These are phyloP conservation scores for Penicillium lagena DNA, from an alignment of 495 filamentous ascomycete genomes.

Conservation along the genomic window DNA sequence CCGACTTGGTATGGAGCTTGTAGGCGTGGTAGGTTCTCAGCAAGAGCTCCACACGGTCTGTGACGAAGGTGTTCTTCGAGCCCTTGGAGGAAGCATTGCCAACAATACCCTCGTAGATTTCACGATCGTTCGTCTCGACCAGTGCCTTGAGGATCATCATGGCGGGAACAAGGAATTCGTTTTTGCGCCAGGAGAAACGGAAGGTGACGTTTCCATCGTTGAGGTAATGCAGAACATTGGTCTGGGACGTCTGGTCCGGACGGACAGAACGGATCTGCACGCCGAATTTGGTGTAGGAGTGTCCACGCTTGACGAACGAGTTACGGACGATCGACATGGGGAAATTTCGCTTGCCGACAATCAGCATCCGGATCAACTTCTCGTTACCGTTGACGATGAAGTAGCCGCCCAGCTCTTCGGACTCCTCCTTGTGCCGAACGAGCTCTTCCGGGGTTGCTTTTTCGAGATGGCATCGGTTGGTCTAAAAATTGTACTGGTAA, in stretches of 20 bases:
- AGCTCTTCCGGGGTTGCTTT: slow-evolving; percentile 74
- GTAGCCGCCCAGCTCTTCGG: slow-evolving; percentile 89
- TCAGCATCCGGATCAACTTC: slow-evolving; percentile 88
- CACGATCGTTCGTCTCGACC: slow-evolving; percentile 90
- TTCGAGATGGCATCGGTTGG: slow-evolving; percentile 85
- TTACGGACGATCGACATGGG: slow-evolving; percentile 88
- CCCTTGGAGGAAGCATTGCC: slow-evolving; percentile 67
- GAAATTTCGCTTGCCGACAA: slow-evolving; percentile 83
- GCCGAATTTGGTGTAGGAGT: slow-evolving; percentile 80
- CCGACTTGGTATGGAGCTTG: slow-evolving; percentile 65
- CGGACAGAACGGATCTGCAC: slow-evolving; percentile 86
- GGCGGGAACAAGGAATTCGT: slow-evolving; percentile 86
- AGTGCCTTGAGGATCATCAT: slow-evolving; percentile 97
- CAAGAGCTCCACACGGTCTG: slow-evolving; percentile 86
- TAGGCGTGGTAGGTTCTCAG: slow-evolving; percentile 90
- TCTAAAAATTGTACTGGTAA: slow-evolving; percentile 36
- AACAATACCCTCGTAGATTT: slow-evolving; percentile 87
- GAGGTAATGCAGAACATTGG: slow-evolving; percentile 93
- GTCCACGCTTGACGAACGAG: slow-evolving; percentile 79
- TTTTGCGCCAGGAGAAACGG: slow-evolving; percentile 96
- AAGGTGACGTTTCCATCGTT: slow-evolving; percentile 93
- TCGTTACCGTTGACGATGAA: slow-evolving; percentile 69
- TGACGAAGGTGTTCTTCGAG: slow-evolving; percentile 83
- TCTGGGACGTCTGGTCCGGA: slow-evolving; percentile 95
- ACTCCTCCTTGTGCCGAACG: slow-evolving; percentile 81